Evolutionary conservation across 768 basidiomycete species (phyloP), one percentile per base, ranked within the genome.

Genomic region (Strobilomyces dryophilus): DNA sequence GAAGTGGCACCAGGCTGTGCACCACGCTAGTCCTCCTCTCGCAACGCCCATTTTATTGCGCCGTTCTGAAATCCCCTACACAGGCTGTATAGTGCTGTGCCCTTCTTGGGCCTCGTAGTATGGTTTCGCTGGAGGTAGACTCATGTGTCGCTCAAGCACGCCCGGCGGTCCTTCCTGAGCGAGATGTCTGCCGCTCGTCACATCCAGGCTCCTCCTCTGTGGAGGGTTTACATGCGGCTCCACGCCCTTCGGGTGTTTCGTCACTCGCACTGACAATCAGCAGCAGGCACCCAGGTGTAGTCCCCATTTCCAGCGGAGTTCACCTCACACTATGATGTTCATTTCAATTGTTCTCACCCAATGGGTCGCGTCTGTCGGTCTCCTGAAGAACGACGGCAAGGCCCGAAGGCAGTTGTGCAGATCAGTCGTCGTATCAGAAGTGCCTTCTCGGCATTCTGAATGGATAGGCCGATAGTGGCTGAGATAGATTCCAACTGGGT

Each of bases 371-470:
- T 37, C 10, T 5, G 11, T 47, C 53, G 57, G 57, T 29, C 12
- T 50, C 47, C 34, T 47, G 17, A 32, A 53, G 4, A 45, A n/a
- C 56, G 54, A 8, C 17, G 35, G 50, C 15, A 44, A 18, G 52
- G 18, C 35, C 10, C n/a, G 26, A 47, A 17, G 10, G 29, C 10
- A 10, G 10, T 34, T 29, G 6, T 26, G 48, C 52, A 42, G 43
- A 59, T 50, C 40, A 1, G 49, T 27, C 26, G 15, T 43, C 47
- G 27, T 18, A 44, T 40, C 41, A 42, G 6, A 37, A 41, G 18
- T 20, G 5, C 35, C 35, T 39, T 20, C 39, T 39, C 39, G 39
- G 39, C 18, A 10, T 39, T 39, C 39, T 39, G 15, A 39, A 39
- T 39, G 39, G n/a, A 39, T 39, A 20, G 11, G n/a, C 39, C 5